These are phyloP conservation scores for Syzygium grande DNA, from an alignment of 345 rosid genomes.

Conservation along the genomic window DNA sequence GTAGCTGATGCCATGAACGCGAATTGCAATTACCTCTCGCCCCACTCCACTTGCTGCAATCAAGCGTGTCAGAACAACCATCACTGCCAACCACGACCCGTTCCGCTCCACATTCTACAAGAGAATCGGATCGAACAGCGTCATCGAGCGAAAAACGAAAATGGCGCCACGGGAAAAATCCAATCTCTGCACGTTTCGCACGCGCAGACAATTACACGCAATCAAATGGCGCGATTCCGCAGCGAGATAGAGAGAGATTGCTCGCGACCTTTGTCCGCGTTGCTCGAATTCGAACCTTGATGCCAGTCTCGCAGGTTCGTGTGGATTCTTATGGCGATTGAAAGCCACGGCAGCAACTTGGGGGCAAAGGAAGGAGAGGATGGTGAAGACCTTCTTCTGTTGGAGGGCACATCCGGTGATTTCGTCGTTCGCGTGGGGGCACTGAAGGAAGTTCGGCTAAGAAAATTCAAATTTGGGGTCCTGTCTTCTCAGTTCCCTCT, in stretches of 20 bases:
- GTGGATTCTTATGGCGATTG: background rate
- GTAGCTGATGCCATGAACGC: no score
- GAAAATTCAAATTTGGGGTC: no score
- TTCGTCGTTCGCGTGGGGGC: no score
- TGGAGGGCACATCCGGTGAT: background rate
- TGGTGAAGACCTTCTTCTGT: background rate
- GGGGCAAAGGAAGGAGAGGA: background rate
- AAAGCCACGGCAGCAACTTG: background rate
- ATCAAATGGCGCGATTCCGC: background rate
- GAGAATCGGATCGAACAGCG: background rate
- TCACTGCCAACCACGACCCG: background rate
- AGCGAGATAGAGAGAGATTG: background rate
- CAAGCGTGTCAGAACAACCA: no score
- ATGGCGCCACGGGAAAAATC: accelerated
- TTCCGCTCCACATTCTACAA: background rate
- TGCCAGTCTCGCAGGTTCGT: no score
- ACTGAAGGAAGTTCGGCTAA: no score
- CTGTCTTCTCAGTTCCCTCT: no score
- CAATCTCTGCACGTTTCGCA: background rate
- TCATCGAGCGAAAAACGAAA: no score
- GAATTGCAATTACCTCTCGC: no score
- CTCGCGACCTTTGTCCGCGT: accelerated
- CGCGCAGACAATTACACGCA: background rate
- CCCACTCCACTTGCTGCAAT: no score
- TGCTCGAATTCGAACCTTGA: background rate